phyloP scores from a whole-genome alignment of 2,329 filamentous ascomycete species.

The Cladosporium austrohemisphaericum region DNA sequence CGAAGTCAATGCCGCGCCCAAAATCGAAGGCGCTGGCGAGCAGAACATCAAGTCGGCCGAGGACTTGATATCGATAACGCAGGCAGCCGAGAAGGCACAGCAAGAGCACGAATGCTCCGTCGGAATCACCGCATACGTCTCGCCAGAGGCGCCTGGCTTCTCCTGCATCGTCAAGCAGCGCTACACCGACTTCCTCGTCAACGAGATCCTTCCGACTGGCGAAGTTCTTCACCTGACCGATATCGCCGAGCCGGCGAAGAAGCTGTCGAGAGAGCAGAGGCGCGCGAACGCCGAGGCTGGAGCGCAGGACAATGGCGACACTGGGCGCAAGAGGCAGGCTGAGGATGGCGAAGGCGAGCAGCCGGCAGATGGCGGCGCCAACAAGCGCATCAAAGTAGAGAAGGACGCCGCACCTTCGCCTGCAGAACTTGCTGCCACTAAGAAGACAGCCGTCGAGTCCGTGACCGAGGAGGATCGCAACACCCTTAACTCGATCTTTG shows the following conservation, averaged over 20 bases:
- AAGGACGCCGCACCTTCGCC: slow-evolving; percentile 8
- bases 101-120: slow-evolving; percentile 41
- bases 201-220: slow-evolving; percentile 76
- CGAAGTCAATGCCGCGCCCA: background rate
- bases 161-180: slow-evolving; percentile 66
- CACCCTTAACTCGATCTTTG: slow-evolving; percentile 47
- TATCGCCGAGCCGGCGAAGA: slow-evolving; percentile 29
- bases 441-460: slow-evolving; percentile 11
- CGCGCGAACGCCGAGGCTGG: slow-evolving; percentile 3
- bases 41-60: background rate
- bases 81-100: slow-evolving; percentile 15
- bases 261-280: slow-evolving; percentile 16
- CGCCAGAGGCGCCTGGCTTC: slow-evolving; percentile 56
- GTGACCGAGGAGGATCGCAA: slow-evolving; percentile 7
- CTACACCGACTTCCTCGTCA: slow-evolving; percentile 90
- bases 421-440: slow-evolving; percentile 8
- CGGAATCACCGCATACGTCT: slow-evolving; percentile 64
- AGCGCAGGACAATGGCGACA: background rate
- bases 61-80: background rate
- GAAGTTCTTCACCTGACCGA: slow-evolving; percentile 68
- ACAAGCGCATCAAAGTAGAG: slow-evolving; percentile 24
- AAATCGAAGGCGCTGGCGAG: background rate
- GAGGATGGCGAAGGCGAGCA: slow-evolving; percentile 13
- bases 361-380: background rate
- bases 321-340: slow-evolving; percentile 13